Evolutionary conservation across 2,329 filamentous ascomycete species (phyloP), one percentile per base, ranked within the genome.

Genomic region (Epichloe elymi): DNA sequence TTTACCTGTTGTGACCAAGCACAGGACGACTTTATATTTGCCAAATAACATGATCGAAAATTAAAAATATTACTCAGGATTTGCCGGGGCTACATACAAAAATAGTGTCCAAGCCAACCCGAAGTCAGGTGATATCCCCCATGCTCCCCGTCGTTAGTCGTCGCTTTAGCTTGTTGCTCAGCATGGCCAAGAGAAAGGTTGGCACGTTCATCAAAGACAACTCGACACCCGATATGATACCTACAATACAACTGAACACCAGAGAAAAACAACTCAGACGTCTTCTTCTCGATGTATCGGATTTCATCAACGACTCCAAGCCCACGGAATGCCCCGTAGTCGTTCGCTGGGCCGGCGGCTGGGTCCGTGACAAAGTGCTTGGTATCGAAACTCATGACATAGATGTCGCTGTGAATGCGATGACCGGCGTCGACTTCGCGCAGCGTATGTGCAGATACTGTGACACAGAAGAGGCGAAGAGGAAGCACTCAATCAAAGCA

Each of bases 311-410:
- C 58, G 60, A 65, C 33, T 62, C 70, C 1, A 67, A 69, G 45
- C 61, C 73, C 48, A 61, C 78, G 10, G 62, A 68, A 14, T 74
- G 82, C 56, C 75, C 82, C 19, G 64, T 83, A 14, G 72, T 83
- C 17, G 72, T 93, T 44, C 82, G 87, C 47, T 91, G 86, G 78
- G 88, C 88, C 0, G 88, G 88, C 53, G 88, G 88, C 26, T 94
- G 88, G 88, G 87, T 93, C 11, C 83, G 88, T 40, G 88, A 94
- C 70, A 90, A 88, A 68, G 75, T 93, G 2, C 76, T 93, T 4
- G 80, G 81, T 19, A 74, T 82, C 12, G 74, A 74, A 53, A 88
- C 84, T 61, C 76, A 90, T 62, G 88, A 94, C 63, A 90, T 94
- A 56, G 88, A 94, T 64, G 83, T 88, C 7, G 86, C 86, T 49